Evolutionary conservation across 306 rosid genomes (phyloP), one percentile per base, ranked within the genome.

Genomic region (Senna siamea): DNA sequence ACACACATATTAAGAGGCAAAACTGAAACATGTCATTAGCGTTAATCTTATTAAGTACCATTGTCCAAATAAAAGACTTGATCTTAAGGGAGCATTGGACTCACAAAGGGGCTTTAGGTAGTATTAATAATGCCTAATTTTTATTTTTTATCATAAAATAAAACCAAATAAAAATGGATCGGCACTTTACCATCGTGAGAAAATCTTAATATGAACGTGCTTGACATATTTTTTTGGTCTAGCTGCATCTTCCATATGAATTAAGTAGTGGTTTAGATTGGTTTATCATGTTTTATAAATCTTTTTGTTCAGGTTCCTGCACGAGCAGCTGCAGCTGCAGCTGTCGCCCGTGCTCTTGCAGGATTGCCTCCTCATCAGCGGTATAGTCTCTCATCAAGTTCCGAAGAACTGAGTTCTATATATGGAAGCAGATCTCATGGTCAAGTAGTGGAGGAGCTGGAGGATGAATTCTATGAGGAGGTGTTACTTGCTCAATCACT

Each of bases 291-390:
- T 81, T 85, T 75, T 73, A 37, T 74, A 66, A 65, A 68, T 75
- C 46, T 68, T 60, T 58, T 70, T 63, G 73, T 80, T 46, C 88
- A 95, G 99, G 99, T 95, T 86, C 98, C 98, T 0, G 89, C 98
- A 18, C 92, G 92, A 69, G 99, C 93, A 63, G 96, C 91, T 18
- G 97, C 99, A 20, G 98, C 99, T 6, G 99, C 98, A 53, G 99
- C 90, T 35, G 98, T 92, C 50, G 99, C 99, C 22, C 98, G 96
- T 79, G 99, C 95, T 70, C 91, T 95, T 67, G 98, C 98, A 6
- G 99, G 97, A 73, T 80, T 95, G 76, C 99, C 99, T 60, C 98
- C 93, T 10, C 96, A 95, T 83, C 97, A 95, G 83, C 86, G 93
- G 78, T 92, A 79, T 72, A 78, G 81, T 78, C 65, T 95, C 60